Percentiles rank a stretch among this genome's conserved stretches.
These are phyloP conservation scores for Mortierella sp. DNA, from an alignment of 371 early-diverging fungal species.

Conservation along the genomic window DNA sequence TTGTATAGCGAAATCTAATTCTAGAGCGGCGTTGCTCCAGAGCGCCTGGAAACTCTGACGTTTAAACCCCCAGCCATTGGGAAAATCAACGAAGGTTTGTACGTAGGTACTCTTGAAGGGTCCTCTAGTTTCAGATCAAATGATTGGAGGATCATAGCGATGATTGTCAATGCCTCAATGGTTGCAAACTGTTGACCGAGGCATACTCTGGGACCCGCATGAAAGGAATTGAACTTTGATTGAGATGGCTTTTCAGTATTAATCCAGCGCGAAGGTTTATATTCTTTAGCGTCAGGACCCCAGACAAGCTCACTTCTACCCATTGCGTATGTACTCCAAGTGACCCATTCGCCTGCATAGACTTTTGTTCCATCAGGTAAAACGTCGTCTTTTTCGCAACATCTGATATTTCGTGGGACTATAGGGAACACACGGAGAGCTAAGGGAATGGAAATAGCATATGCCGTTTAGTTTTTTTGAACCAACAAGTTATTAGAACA, in stretches of 20 bases:
- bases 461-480: too few species aligned
- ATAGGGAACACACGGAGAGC: too few species aligned
- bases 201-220: slow-evolving; percentile 65
- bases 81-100: too few species aligned
- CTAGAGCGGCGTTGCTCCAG: too few species aligned
- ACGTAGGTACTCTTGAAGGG: too few species aligned
- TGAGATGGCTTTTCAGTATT: slow-evolving; percentile 38
- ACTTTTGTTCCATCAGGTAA: slow-evolving; percentile 26
- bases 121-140: slow-evolving; percentile 41
- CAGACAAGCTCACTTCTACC: slow-evolving; percentile 69
- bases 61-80: too few species aligned
- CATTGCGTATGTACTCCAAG: slow-evolving; percentile 66
- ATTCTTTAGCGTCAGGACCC: slow-evolving; percentile 72
- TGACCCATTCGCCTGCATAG: slow-evolving; percentile 62
- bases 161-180: slow-evolving; percentile 63
- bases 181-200: slow-evolving; percentile 65
- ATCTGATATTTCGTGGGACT: too few species aligned
- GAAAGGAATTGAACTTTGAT: slow-evolving; percentile 58
- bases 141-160: slow-evolving; percentile 59
- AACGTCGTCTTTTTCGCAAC: too few species aligned
- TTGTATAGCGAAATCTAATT: too few species aligned
- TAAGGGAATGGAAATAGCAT: too few species aligned
- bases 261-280: slow-evolving; percentile 75
- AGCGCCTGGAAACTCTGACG: too few species aligned
- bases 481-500: too few species aligned